Base-by-base conservation (phyloP, 176 grass and related monocot species). In the Raddia distichophylla region DNA sequence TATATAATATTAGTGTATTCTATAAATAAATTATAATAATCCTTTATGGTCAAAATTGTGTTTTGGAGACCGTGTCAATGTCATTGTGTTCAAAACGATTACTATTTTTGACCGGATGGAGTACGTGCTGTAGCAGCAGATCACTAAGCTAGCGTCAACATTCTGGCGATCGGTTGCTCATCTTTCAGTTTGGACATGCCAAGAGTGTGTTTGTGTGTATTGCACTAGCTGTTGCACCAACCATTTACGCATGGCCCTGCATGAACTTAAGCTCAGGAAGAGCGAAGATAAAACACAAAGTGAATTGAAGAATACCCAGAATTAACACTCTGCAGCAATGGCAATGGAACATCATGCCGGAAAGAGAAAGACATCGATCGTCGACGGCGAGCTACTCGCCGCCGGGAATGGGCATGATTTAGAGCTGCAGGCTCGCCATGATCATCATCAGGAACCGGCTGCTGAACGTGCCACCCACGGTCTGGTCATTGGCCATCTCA, bases 401-500 rank as follows among this genome's bases (percentile, higher is more conserved):
- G 16, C 47, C 5, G 73, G 6, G 56, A 65, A 13, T 5, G 79
- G 42, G 18, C 68, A 16, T 1, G 82, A 71, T 16, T 5, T 70
- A 0, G 82, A 89, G n/a, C n/a, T n/a, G 6, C 70, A 62, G 12
- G 27, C 87, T 35, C 61, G 19, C 45, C 52, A 45, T 18, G 69
- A n/a, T n/a, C n/a, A 52, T 5, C 65, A 52, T 5, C 65, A 18
- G 44, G 19, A 44, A 8, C 13, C n/a, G 7, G 37, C 64, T 7
- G 47, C 71, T 2, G 82, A 52, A 12, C 71, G 57, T 2, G 77
- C 44, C 27, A 81, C 63, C 65, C 58, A 57, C 22, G 40, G 82
- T 11, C 64, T 89, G 42, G 57, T 64, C 76, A 8, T 57, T 12
- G 82, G 63, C 0, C 47, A 56, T 63, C 47, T 89, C 37, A 46